Evolutionary conservation across 2,329 filamentous ascomycete genomes (phyloP), one percentile per base, ranked within the genome.

Genomic region (Phaeosphaeria sp.): DNA sequence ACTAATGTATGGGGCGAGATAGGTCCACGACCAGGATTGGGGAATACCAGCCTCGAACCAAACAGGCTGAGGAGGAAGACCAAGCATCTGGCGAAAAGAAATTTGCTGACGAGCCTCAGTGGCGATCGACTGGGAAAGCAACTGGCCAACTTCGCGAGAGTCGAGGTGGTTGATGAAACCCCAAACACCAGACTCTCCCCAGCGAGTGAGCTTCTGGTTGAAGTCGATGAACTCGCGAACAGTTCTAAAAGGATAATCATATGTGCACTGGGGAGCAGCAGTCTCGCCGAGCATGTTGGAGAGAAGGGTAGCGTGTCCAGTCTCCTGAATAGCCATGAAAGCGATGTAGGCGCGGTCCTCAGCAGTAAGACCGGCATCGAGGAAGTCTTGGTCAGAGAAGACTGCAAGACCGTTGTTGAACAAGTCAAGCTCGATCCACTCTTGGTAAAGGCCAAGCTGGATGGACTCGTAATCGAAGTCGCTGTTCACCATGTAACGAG

Each of bases 401-500:
- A 81, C 85, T 0, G 85, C 86, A 2, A 95, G 83, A 15, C 89
- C 91, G 71, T 90, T 87, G 75, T 91, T 88, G 83, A 95, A 95
- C 15, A 92, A 83, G 72, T 95, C 92, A 1, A 95, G 82, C 78
- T 95, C 91, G 53, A 94, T 92, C 85, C 87, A 95, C 77, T 95
- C 91, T 68, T 93, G 89, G 72, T 94, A 93, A 0, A 94, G 80
- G 13, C 85, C 90, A 13, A 95, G 81, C 0, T 87, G 84, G 27
- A 95, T 83, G 0, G 90, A 93, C 73, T 94, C 84, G 72, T 89
- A 95, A 75, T 95, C 92, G 71, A 93, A 95, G 70, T 96, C 92
- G 62, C 89, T 91, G 68, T 91, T 84, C 0, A 91, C 88, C 59
- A 89, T 87, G 76, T 94, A 94, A 1, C 92, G 86, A 1, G 91